phyloP scores from a whole-genome alignment of 73 alveolate genomes.

The Paramecium pentaurelia region DNA sequence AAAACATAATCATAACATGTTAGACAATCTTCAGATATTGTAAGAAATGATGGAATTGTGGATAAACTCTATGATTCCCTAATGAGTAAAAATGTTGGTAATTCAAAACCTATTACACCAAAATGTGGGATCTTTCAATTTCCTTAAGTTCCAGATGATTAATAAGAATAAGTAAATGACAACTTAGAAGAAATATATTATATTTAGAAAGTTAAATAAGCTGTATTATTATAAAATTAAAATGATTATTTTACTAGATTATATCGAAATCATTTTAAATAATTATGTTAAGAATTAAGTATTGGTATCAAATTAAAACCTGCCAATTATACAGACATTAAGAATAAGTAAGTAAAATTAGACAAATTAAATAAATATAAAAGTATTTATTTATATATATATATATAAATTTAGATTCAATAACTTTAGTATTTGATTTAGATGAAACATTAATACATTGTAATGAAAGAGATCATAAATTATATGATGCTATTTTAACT shows the following conservation, averaged over 20 bases:
- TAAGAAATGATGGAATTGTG: background rate
- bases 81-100: background rate
- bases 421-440: constrained; percentile 53
- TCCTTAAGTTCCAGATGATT: background rate
- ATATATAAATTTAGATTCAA: background rate
- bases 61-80: background rate
- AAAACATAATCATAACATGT: background rate
- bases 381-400: background rate
- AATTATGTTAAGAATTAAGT: background rate
- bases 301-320: background rate
- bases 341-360: background rate
- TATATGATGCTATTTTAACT: constrained; percentile 36
- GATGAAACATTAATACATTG: constrained; percentile 64
- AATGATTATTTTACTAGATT: background rate
- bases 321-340: background rate
- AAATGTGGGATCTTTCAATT: background rate
- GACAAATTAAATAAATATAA: background rate
- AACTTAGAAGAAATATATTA: background rate
- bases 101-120: background rate
- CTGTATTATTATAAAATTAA: background rate
- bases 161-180: background rate
- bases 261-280: background rate
- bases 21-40: background rate
- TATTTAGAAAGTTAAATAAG: background rate
- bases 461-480: constrained; percentile 28